Base-by-base conservation (phyloP, 306 rosid genomes). In the Pachyrhizus erosus region DNA sequence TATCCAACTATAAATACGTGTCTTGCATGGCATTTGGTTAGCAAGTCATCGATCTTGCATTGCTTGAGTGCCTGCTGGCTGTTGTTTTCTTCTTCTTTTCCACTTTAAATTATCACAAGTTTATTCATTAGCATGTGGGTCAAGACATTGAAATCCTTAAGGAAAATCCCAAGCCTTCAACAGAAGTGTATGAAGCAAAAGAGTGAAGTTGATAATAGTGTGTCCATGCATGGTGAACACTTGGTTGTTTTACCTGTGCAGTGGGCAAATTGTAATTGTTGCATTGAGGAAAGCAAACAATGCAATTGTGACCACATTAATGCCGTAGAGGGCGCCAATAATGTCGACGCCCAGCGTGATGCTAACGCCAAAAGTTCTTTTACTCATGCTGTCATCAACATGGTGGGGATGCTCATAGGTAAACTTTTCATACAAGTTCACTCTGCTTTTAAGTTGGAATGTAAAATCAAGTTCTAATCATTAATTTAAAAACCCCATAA, bases 371-470 rank as follows among this genome's bases (percentile, higher is more conserved):
- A 82, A 26, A 70, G 94, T 73, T 89, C 92, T 77, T 87, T 69
- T 89, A 64, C 76, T 80, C 93, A 90, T 73, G 84, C 93, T 37
- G 93, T 90, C 57, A 79, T 91, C 80, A 93, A 93, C 79, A 93
- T 93, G 98, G 90, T 86, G 57, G 98, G 94, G 40, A 91, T 90
- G 97, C 93, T 93, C 83, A 84, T 90, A 75, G 98, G 98, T 93
- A 83, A 21, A 15, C 4, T 42, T 68, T 37, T 4, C 40, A 12
- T 29, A 34, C 12, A n/a, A n/a, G n/a, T n/a, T n/a, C n/a, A n/a
- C n/a, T n/a, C n/a, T n/a, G n/a, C n/a, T n/a, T n/a, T n/a, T n/a
- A n/a, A n/a, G n/a, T n/a, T n/a, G n/a, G n/a, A n/a, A n/a, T n/a
- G n/a, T n/a, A 11, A 57, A 57, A 57, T 57, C 33, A 57, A 21